Conservation (phyloP, 2,329 filamentous ascomycete species). For the Trichoderma guizhouense region DNA sequence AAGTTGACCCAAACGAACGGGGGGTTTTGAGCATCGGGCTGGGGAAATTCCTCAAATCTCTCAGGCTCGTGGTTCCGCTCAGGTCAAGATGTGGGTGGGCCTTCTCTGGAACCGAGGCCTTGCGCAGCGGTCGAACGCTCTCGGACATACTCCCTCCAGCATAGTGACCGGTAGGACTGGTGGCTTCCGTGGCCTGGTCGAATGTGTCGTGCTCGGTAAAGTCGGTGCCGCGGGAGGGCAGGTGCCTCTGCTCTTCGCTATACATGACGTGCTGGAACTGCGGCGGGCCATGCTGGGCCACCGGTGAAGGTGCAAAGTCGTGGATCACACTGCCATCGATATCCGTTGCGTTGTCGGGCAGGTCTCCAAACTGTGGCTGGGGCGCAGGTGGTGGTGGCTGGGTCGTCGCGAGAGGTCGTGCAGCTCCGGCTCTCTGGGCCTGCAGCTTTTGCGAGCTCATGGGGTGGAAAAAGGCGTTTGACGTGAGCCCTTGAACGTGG, state of each 20-base stretch:
- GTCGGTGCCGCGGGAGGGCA: slow-evolving; percentile 75
- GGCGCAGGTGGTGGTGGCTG: slow-evolving; percentile 35
- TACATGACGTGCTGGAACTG: slow-evolving; percentile 28
- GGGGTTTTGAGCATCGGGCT: slow-evolving; percentile 66
- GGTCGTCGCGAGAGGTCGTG: slow-evolving; percentile 42
- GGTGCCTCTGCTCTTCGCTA: slow-evolving; percentile 51
- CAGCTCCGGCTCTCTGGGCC: slow-evolving; percentile 69
- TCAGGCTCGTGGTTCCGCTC: slow-evolving; percentile 60
- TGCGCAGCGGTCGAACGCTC: slow-evolving; percentile 73
- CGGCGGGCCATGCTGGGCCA: slow-evolving; percentile 45
- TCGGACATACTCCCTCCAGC: slow-evolving; percentile 64
- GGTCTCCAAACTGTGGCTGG: slow-evolving; percentile 25
- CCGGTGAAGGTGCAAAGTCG: slow-evolving; percentile 49
- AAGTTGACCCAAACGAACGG: slow-evolving; percentile 72
- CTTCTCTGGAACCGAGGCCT: slow-evolving; percentile 30
- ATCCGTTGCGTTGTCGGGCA: slow-evolving; percentile 42
- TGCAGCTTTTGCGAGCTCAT: slow-evolving; percentile 96
- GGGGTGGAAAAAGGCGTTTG: slow-evolving; percentile 88
- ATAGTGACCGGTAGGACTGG: slow-evolving; percentile 64
- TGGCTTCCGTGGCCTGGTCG: slow-evolving; percentile 69
- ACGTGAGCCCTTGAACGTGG: slow-evolving; percentile 85
- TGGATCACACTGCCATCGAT: slow-evolving; percentile 41
- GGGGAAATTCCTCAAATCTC: slow-evolving; percentile 48
- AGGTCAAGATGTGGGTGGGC: slow-evolving; percentile 44
- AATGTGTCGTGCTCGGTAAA: slow-evolving; percentile 70